Percentiles rank a stretch among this genome's conserved stretches.
Conservation (phyloP, 2,329 filamentous ascomycete genomes). For the Aaosphaeria arxii region DNA sequence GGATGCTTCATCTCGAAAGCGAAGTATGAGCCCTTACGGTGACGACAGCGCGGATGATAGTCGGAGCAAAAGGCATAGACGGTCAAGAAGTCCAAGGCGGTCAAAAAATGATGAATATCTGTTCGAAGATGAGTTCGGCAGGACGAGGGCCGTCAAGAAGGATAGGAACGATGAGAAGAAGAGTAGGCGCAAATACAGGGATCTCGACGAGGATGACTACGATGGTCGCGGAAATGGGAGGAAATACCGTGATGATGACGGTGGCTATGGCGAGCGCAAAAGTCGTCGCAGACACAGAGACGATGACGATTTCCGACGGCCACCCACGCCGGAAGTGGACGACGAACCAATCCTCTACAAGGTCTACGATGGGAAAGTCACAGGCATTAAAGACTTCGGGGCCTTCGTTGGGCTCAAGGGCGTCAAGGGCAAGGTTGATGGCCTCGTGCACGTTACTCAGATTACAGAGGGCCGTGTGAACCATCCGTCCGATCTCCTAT, state of each 20-base stretch:
- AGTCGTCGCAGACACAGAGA: constrained; percentile 34
- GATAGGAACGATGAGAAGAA: constrained; percentile 42
- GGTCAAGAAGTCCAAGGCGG: constrained; percentile 43
- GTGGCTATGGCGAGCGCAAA: constrained; percentile 4
- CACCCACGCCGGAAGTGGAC: constrained; percentile 73
- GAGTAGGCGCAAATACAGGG: constrained; percentile 43
- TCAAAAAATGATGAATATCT: constrained; percentile 50
- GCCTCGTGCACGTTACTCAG: constrained; percentile 88
- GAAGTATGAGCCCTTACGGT: constrained; percentile 57
- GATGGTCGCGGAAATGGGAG: constrained; percentile 2
- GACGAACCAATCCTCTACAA: constrained; percentile 80
- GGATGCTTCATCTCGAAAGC: constrained; percentile 52
- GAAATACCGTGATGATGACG: constrained; percentile 23
- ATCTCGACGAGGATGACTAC: constrained; percentile 25
- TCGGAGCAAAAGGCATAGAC: constrained; percentile 40
- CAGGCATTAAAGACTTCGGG: constrained; percentile 91
- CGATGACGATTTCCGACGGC: constrained; percentile 58
- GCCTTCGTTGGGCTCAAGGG: constrained; percentile 91
- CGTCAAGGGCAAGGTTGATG: constrained; percentile 84
- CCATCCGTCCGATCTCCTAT: constrained; percentile 84
- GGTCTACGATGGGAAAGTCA: constrained; percentile 85
- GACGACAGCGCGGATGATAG: constrained; percentile 45
- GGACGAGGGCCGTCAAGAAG: constrained; percentile 40
- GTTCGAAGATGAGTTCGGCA: constrained; percentile 60
- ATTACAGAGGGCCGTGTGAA: constrained; percentile 85